These are phyloP conservation scores for Amauroascus verrucosus DNA, from an alignment of 2,329 filamentous ascomycete species.

Conservation along the genomic window DNA sequence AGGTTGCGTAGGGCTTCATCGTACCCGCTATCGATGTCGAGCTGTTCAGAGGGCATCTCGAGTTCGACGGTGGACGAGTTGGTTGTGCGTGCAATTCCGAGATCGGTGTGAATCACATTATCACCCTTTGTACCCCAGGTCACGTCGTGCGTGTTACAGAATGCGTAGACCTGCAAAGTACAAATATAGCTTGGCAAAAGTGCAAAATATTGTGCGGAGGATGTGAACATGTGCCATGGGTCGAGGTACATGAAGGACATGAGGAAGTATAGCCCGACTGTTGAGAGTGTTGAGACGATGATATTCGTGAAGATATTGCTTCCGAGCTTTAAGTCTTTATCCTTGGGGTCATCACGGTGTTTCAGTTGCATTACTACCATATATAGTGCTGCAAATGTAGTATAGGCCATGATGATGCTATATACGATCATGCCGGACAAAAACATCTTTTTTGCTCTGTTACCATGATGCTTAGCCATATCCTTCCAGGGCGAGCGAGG, in stretches of 20 bases:
- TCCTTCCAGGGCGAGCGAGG: not conserved
- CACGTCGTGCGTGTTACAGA: conserved; percentile 98
- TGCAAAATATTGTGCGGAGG: conserved; percentile 79
- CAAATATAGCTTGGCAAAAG: conserved; percentile 91
- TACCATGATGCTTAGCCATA: not conserved
- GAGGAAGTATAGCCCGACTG: conserved; percentile 85
- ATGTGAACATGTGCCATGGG: conserved; percentile 98
- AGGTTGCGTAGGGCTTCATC: conserved; percentile 95
- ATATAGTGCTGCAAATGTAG: conserved; percentile 76
- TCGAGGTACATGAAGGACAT: conserved; percentile 96
- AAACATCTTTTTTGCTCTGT: conserved; percentile 72
- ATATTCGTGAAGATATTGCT: conserved; percentile 93
- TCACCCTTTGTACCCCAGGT: conserved; percentile 99
- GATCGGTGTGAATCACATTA: conserved; percentile 85
- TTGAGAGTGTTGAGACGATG: conserved; percentile 79
- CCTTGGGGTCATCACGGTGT: conserved; percentile 34
- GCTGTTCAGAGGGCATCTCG: conserved; percentile 95
- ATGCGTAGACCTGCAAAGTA: conserved; percentile 94
- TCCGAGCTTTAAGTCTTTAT: conserved; percentile 50
- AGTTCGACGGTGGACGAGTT: conserved; percentile 75
- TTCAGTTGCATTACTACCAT: conserved; percentile 76
- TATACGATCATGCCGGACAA: conserved; percentile 82
- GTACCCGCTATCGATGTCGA: conserved; percentile 96
- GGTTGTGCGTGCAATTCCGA: conserved; percentile 72
- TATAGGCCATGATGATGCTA: conserved; percentile 90